These are phyloP conservation scores for Penicillium sclerotiorum DNA, from an alignment of 2,329 filamentous ascomycete species.

Conservation along the genomic window DNA sequence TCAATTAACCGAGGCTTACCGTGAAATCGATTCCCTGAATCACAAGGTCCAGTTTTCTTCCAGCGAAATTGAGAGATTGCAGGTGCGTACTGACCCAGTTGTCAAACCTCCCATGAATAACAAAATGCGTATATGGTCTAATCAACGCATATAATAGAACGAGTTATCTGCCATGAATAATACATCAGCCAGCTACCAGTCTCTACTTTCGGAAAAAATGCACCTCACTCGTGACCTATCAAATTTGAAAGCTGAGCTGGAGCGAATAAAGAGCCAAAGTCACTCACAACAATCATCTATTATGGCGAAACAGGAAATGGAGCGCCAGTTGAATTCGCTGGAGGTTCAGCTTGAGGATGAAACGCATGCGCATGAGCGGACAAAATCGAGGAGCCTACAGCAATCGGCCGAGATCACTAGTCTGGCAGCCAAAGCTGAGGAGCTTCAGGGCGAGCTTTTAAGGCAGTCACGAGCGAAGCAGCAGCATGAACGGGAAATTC, in stretches of 20 bases:
- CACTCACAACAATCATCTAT: conserved; percentile 67
- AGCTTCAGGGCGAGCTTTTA: conserved; percentile 53
- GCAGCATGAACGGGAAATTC: conserved; percentile 51
- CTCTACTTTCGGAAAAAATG: conserved; percentile 67
- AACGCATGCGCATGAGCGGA: conserved; percentile 68
- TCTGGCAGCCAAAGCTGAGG: conserved; percentile 47
- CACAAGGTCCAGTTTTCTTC: conserved; percentile 48
- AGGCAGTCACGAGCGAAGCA: conserved; percentile 54
- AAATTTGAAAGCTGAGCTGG: conserved; percentile 62
- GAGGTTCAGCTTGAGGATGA: conserved; percentile 84
- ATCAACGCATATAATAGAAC: conserved; percentile 52
- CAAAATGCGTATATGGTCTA: neutral
- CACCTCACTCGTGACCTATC: conserved; percentile 63
- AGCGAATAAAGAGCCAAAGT: conserved; percentile 62
- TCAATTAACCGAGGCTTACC: conserved; percentile 53
- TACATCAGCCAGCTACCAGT: conserved; percentile 69
- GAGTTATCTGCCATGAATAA: conserved; percentile 71
- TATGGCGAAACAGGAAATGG: conserved; percentile 76
- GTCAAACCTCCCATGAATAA: neutral
- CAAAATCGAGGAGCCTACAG: conserved; percentile 43
- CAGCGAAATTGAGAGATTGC: conserved; percentile 59
- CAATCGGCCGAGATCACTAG: conserved; percentile 43
- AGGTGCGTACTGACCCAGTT: conserved; percentile 42
- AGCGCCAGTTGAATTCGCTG: conserved; percentile 74
- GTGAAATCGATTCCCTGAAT: conserved; percentile 43